Evolutionary conservation across 2,329 filamentous ascomycete genomes (phyloP).

Genomic region (Hyphodiscus sp.): DNA sequence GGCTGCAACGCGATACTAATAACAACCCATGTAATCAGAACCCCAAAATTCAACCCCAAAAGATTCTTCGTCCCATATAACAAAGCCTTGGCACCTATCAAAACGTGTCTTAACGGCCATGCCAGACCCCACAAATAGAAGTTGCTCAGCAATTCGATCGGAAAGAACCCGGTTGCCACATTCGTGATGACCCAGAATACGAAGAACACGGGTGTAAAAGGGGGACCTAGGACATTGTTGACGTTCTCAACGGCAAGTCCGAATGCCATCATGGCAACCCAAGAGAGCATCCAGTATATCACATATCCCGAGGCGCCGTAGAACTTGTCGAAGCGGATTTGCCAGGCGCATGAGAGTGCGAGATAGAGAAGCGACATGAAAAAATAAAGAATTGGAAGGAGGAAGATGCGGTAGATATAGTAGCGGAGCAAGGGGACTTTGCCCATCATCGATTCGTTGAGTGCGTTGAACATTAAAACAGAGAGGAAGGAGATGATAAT

Average conservation of each 20-base stretch:
- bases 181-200: slow-evolving; percentile 19
- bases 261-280: slow-evolving; percentile 16
- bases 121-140: slow-evolving; percentile 16
- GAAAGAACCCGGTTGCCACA: slow-evolving; percentile 15
- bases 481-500: slow-evolving; percentile 19
- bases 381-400: slow-evolving; percentile 11
- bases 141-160: slow-evolving; percentile 12
- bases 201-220: slow-evolving; percentile 17
- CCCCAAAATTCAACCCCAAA: slow-evolving; percentile 13
- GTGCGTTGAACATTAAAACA: slow-evolving; percentile 14
- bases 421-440: slow-evolving; percentile 10
- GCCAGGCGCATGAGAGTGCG: slow-evolving; percentile 13
- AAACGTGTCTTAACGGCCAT: slow-evolving; percentile 13
- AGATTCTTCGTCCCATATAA: slow-evolving; percentile 16
- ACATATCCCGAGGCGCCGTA: slow-evolving; percentile 14
- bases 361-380: slow-evolving; percentile 15
- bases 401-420: slow-evolving; percentile 11
- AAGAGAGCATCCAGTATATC: slow-evolving; percentile 19
- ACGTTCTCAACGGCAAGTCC: slow-evolving; percentile 16
- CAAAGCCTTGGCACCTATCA: slow-evolving; percentile 14
- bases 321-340: slow-evolving; percentile 13
- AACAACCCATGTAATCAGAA: slow-evolving; percentile 11
- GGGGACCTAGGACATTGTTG: slow-evolving; percentile 14
- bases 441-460: slow-evolving; percentile 16
- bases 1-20: slow-evolving; percentile 13